Conservation (phyloP, 768 basidiomycete genomes). For the Podaxis pistillaris region DNA sequence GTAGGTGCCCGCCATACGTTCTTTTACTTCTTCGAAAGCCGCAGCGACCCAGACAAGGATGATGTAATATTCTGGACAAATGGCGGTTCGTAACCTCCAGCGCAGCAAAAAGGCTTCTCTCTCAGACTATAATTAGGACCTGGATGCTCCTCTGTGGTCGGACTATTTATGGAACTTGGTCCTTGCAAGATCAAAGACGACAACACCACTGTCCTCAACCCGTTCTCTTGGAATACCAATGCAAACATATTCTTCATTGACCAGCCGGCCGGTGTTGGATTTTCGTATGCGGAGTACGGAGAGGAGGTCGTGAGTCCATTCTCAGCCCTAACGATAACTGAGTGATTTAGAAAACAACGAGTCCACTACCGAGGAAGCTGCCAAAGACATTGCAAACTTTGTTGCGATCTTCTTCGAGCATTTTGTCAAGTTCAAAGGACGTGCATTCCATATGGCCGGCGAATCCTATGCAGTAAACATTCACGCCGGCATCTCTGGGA, state of each 20-base stretch:
- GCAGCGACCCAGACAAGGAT: slow-evolving; percentile 58
- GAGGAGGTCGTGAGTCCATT: slow-evolving; percentile 49
- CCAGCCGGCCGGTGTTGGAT: slow-evolving; percentile 61
- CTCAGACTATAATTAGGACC: not conserved
- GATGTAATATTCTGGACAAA: slow-evolving; percentile 61
- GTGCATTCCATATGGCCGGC: slow-evolving; percentile 63
- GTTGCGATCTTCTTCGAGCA: slow-evolving; percentile 73
- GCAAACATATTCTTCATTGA: slow-evolving; percentile 65
- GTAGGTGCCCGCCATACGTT: slow-evolving; percentile 62
- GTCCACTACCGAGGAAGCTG: slow-evolving; percentile 48
- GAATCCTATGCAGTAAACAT: slow-evolving; percentile 75
- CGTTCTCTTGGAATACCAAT: slow-evolving; percentile 66
- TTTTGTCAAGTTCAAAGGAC: slow-evolving; percentile 68
- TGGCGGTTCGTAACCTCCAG: slow-evolving; percentile 33
- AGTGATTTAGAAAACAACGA: slow-evolving; percentile 47
- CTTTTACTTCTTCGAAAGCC: slow-evolving; percentile 80
- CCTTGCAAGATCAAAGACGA: slow-evolving; percentile 63
- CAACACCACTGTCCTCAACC: slow-evolving; percentile 51
- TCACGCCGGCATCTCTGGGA: not conserved
- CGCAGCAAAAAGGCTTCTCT: not conserved
- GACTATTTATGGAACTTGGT: slow-evolving; percentile 28
- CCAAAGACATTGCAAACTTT: slow-evolving; percentile 69
- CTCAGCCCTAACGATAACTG: not conserved
- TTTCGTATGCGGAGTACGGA: slow-evolving; percentile 63
- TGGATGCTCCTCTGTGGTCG: slow-evolving; percentile 11